Percentiles rank a stretch among this genome's conserved stretches.
These are phyloP conservation scores for Cryphonectria nitschkei DNA, from an alignment of 2,329 filamentous ascomycete genomes.

Conservation along the genomic window DNA sequence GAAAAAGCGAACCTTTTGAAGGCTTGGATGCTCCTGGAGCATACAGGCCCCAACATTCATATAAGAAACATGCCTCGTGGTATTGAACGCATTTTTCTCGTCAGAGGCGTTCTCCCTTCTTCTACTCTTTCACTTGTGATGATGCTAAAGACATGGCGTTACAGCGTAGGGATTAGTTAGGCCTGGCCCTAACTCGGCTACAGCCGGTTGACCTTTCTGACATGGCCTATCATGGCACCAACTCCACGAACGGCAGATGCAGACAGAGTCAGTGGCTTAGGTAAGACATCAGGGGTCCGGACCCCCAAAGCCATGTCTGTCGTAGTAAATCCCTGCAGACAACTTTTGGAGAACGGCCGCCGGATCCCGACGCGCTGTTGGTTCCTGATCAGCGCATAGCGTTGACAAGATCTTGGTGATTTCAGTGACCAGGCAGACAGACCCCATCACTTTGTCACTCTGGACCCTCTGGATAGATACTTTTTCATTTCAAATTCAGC, in stretches of 20 bases:
- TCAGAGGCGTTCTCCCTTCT: too few relatives aligned
- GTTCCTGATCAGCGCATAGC: not conserved
- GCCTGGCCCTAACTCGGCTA: not conserved
- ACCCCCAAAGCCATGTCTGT: not conserved
- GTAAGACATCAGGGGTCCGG: constrained; percentile 3
- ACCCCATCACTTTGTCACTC: not conserved
- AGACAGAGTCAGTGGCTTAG: not conserved
- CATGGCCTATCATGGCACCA: not conserved
- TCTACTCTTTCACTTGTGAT: not conserved
- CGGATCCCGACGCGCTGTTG: not conserved
- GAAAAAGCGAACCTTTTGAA: not conserved
- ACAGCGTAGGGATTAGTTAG: not conserved
- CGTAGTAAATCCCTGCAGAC: constrained; percentile 12
- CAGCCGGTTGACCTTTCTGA: not conserved
- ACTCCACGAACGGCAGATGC: not conserved
- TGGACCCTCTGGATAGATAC: not conserved
- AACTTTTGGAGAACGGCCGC: not conserved
- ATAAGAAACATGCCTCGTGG: not conserved
- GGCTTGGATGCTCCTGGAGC: not conserved
- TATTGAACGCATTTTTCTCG: not conserved
- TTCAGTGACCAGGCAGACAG: not conserved
- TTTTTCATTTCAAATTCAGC: not conserved
- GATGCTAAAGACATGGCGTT: constrained; percentile 1
- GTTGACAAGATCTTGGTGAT: not conserved
- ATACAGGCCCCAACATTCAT: not conserved